Evolutionary conservation across 2,329 filamentous ascomycete genomes (phyloP).

Genomic region (Thielaviopsis musarum): DNA sequence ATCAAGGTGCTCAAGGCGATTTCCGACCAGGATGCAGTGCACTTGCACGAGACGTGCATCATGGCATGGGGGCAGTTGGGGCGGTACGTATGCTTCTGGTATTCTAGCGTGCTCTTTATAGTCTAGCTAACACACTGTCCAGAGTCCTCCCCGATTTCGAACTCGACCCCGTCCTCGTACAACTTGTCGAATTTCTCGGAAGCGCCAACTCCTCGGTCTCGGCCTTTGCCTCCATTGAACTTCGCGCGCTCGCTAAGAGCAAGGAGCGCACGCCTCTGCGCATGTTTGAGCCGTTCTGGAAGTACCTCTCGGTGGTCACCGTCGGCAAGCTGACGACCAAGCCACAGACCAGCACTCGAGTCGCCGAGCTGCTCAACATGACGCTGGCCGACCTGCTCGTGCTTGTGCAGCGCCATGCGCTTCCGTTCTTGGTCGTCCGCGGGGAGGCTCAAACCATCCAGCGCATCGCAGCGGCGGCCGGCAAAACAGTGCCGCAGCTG

Average conservation of each 20-base stretch:
- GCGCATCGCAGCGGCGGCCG: slow-evolving; percentile 62
- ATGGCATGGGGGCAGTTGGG: slow-evolving; percentile 77
- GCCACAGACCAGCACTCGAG: slow-evolving; percentile 64
- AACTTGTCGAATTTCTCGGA: slow-evolving; percentile 74
- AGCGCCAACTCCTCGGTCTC: slow-evolving; percentile 65
- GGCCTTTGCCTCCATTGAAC: slow-evolving; percentile 67
- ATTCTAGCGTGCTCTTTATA: too few relatives aligned
- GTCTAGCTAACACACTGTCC: slow-evolving; percentile 6
- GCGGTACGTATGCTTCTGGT: slow-evolving; percentile 36
- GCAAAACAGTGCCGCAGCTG: slow-evolving; percentile 43
- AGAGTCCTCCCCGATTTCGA: slow-evolving; percentile 63
- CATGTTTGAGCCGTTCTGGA: slow-evolving; percentile 79
- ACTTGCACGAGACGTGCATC: slow-evolving; percentile 68
- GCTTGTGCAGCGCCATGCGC: slow-evolving; percentile 60
- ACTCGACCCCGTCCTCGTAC: slow-evolving; percentile 68
- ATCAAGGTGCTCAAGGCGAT: slow-evolving; percentile 56
- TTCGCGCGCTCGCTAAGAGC: slow-evolving; percentile 54
- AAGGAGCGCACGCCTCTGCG: slow-evolving; percentile 45
- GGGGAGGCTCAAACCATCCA: slow-evolving; percentile 63
- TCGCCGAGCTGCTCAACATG: slow-evolving; percentile 68
- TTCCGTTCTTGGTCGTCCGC: slow-evolving; percentile 73
- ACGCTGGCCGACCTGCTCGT: slow-evolving; percentile 58
- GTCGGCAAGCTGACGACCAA: slow-evolving; percentile 65
- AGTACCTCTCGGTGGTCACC: slow-evolving; percentile 62
- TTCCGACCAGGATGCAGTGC: slow-evolving; percentile 48